Evolutionary conservation across 768 basidiomycete species (phyloP), one percentile per base, ranked within the genome.

Genomic region (Suillus cothurnatus): DNA sequence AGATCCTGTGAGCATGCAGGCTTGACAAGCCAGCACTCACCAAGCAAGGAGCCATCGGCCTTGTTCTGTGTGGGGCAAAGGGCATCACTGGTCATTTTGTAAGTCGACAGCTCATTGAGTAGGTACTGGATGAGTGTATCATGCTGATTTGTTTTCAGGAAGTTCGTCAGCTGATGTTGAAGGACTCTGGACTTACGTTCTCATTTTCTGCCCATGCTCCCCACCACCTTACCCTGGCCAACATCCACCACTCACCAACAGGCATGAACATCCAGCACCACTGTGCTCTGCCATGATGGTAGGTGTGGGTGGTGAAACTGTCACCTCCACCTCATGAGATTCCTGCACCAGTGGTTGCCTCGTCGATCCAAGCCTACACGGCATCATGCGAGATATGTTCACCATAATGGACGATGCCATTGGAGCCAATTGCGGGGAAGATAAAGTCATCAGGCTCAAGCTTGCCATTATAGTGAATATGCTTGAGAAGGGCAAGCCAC

Each of bases 201-300:
- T 65, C 23, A 3, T 57, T 32, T 26, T 67, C 66, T 17, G 56
- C 55, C 52, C 47, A 79, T 19, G 78, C 78, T 11, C 80, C 81
- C 81, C 81, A 82, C 80, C 79, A 81, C 4, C 72, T 71, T 7
- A 81, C 72, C 1, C 47, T 69, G 14, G 59, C 68, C 31, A 81
- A 6, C 6, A 6, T 32, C 31, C n/a, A n/a, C n/a, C 32, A 32
- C 32, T 32, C 32, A 32, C 7, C 32, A 32, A 32, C 32, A 32
- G 32, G 32, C 7, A 7, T 7, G 32, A 32, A 32, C 32, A 32
- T 32, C 32, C 32, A 32, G 32, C 32, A 7, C 7, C 32, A 32
- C 32, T 32, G 32, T 7, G 32, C 32, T 32, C 32, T 32, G 32
- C 32, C 32, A 32, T 32, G 32, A 32, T 32, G 32, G 32, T 32